phyloP scores from a whole-genome alignment of 306 rosid species.

The Lathyrus oleraceus region DNA sequence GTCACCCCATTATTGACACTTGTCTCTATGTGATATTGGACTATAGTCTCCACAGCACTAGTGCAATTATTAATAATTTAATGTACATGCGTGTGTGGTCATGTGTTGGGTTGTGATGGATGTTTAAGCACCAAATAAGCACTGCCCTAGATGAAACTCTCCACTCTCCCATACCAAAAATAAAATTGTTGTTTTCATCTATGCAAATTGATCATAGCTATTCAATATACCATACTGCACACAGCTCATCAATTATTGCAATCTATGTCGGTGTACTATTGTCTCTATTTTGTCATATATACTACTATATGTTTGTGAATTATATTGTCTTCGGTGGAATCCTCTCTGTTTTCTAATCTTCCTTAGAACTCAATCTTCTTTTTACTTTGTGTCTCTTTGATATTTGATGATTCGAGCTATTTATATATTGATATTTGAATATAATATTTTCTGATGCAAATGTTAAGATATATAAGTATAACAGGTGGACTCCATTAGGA shows the following conservation, averaged over 20 bases:
- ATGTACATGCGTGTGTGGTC: background rate
- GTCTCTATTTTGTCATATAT: background rate
- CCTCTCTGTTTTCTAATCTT: background rate
- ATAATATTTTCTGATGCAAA: too few species aligned
- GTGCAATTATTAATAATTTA: background rate
- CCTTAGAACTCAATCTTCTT: background rate
- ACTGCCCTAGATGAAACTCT: conserved; percentile 35
- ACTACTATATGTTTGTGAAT: background rate
- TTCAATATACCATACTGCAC: background rate
- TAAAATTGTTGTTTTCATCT: conserved; percentile 3
- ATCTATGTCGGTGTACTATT: background rate
- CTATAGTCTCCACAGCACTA: conserved; percentile 10
- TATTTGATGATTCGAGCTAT: background rate
- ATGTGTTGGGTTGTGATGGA: conserved; percentile 12
- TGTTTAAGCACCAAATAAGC: conserved; percentile 31
- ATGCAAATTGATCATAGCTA: background rate
- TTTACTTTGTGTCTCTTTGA: background rate
- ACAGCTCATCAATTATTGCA: background rate
- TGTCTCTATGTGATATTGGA: conserved; percentile 16
- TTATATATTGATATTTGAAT: too few species aligned
- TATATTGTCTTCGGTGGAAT: background rate
- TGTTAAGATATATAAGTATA: too few species aligned
- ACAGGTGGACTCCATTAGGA: too few species aligned
- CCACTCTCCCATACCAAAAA: background rate
- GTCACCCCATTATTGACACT: background rate